Base-by-base conservation (phyloP, 495 filamentous ascomycete species). In the Penicillium paradoxum region DNA sequence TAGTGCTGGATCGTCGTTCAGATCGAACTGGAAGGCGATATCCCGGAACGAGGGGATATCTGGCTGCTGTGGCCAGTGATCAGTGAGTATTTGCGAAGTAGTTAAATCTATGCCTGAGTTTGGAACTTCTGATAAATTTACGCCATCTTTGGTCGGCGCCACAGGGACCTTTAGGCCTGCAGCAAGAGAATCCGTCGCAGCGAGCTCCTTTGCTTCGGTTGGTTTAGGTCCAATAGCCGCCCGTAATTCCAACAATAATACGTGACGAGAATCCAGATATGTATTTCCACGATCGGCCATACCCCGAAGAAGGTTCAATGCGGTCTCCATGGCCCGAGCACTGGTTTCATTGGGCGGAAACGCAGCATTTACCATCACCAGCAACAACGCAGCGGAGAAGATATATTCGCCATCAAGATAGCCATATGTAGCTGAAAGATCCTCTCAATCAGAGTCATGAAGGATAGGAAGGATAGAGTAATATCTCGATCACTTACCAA, bases 361-460 rank as follows among this genome's bases (percentile, higher is more conserved):
- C 8, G 72, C 74, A 2, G 69, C 70, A 58, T 76, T 76, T 6
- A 76, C 72, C 74, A 79, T 75, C 34, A 79, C 69, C 9, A 79
- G 68, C 6, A 79, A 58, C 13, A 79, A 62, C 11, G 74, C 72
- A 4, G 75, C 75, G 0, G 72, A 74, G 49, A 79, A 79, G 19
- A 71, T 62, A 44, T 79, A 76, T 45, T 79, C 74, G 3, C 70
- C 69, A 38, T 79, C 76, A 51, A 78, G 71, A 51, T 77, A 79
- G 10, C 76, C 76, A 49, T 77, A 79, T 0, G 75, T 79, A 18
- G 75, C 76, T 73, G 22, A 10, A 14, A 29, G 1, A 27, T 18
- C 48, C 17, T 3, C 25, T 18, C 17, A 18, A 48, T 45, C 19
- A 54, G 25, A 49, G 11, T 13, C 9, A 22, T 27, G 14, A 19